Conservation (phyloP, 1,284 basidiomycete species). For the Leccinum cinnamomeum region DNA sequence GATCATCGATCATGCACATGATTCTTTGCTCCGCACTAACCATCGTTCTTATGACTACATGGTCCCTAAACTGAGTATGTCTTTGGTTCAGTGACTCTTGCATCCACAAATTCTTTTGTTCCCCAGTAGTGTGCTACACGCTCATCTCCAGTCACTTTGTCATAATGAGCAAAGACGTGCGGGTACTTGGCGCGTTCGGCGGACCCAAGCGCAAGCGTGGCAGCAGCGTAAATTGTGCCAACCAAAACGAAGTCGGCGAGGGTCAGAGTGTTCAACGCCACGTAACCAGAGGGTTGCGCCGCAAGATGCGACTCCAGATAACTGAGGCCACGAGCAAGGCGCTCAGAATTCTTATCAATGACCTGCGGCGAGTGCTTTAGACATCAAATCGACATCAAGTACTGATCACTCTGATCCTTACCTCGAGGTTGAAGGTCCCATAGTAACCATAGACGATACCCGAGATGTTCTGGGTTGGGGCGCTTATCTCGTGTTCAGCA, state of each 20-base stretch:
- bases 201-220: slow-evolving; percentile 39
- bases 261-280: slow-evolving; percentile 59
- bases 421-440: slow-evolving; percentile 20
- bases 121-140: slow-evolving; percentile 36
- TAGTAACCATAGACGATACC: slow-evolving; percentile 11
- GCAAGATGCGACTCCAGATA: slow-evolving; percentile 51
- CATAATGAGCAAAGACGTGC: slow-evolving; percentile 51
- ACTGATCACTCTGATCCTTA: background rate
- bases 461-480: background rate
- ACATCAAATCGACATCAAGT: background rate
- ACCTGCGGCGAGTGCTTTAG: slow-evolving; percentile 1
- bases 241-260: slow-evolving; percentile 59
- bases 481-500: slow-evolving; percentile 47
- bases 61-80: background rate
- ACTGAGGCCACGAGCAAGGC: slow-evolving; percentile 28
- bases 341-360: slow-evolving; percentile 14
- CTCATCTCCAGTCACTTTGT: slow-evolving; percentile 50
- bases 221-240: slow-evolving; percentile 35
- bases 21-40: background rate
- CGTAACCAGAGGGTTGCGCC: slow-evolving; percentile 40
- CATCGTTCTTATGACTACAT: background rate
- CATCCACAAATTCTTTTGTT: slow-evolving; percentile 18
- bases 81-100: slow-evolving; percentile 11
- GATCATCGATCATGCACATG: no score
- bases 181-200: slow-evolving; percentile 41